A percentile compares a stretch with the other conserved stretches of the same genome.
Evolutionary conservation across 257 asterid species (phyloP).

Genomic region (Nicotiana sylvestris): DNA sequence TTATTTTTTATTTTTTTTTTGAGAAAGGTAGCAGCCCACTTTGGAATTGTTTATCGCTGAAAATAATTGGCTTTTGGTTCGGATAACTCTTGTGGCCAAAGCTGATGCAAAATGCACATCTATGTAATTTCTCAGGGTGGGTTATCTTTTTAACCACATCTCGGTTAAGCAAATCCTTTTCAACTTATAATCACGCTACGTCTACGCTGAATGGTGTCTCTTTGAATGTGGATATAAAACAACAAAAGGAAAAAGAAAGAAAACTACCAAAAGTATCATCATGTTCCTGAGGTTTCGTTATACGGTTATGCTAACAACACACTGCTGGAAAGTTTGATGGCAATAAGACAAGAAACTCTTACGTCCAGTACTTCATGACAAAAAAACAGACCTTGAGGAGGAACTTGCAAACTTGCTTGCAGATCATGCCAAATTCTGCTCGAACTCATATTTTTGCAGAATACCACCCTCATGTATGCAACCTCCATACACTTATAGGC

Average conservation of each 20-base stretch:
- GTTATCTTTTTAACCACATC: background rate
- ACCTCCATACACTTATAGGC: constrained; percentile 91
- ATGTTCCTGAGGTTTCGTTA: background rate
- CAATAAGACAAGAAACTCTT: background rate
- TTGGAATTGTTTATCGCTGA: too few species aligned
- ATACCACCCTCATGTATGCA: constrained; percentile 71
- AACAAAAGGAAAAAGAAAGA: background rate
- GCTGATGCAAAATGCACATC: background rate
- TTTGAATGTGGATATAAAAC: background rate
- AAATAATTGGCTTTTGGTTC: background rate
- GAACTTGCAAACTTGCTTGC: constrained; percentile 62
- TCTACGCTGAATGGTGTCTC: background rate
- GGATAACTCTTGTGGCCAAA: background rate
- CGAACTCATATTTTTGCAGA: constrained; percentile 56
- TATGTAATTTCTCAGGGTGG: background rate
- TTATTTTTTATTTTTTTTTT: too few species aligned
- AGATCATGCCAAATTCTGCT: constrained; percentile 49
- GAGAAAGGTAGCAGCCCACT: too few species aligned
- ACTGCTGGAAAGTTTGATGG: background rate
- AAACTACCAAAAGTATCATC: background rate
- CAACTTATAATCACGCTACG: background rate
- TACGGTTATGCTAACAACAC: background rate
- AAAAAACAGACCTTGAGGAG: constrained; percentile 53
- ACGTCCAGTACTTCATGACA: background rate
- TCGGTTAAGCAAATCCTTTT: background rate